phyloP scores from a whole-genome alignment of 208 protist genomes.

The Crithidia mellificae region DNA sequence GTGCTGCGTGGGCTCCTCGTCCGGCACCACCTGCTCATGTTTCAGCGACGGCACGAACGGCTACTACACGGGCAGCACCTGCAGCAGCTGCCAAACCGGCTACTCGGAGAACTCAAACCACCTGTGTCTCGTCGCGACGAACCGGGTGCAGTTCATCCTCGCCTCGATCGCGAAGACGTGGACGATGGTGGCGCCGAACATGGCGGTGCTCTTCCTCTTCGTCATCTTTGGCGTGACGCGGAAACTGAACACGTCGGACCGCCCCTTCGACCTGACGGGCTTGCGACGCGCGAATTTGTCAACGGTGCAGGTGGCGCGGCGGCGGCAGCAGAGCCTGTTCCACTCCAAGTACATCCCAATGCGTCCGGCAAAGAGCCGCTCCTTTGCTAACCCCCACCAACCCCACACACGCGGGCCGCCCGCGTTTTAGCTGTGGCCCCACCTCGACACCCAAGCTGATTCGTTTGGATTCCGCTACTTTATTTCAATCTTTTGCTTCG shows the following conservation, averaged over 20 bases:
- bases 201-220: slow-evolving; percentile 72
- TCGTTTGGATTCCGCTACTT: no score
- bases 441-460: no score
- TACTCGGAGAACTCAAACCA: slow-evolving; percentile 31
- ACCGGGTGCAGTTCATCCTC: slow-evolving; percentile 51
- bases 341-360: slow-evolving; percentile 78
- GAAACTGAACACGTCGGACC: slow-evolving; percentile 67
- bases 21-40: slow-evolving; percentile 39
- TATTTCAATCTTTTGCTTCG: slow-evolving; percentile 1
- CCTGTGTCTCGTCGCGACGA: slow-evolving; percentile 22
- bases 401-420: slow-evolving; percentile 38
- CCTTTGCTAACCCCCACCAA: slow-evolving; percentile 54
- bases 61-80: slow-evolving; percentile 43
- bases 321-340: slow-evolving; percentile 64
- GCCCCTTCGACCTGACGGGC: slow-evolving; percentile 56
- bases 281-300: slow-evolving; percentile 75
- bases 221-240: slow-evolving; percentile 60
- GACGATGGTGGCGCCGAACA: slow-evolving; percentile 84
- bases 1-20: slow-evolving; percentile 45
- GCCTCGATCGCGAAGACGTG: slow-evolving; percentile 73
- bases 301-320: slow-evolving; percentile 67
- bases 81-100: slow-evolving; percentile 37
- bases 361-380: slow-evolving; percentile 63
- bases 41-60: slow-evolving; percentile 41
- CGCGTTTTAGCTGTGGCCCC: slow-evolving; percentile 37